phyloP scores from a whole-genome alignment of 108 stramenopile genomes.

The Schizochytrium sp. region DNA sequence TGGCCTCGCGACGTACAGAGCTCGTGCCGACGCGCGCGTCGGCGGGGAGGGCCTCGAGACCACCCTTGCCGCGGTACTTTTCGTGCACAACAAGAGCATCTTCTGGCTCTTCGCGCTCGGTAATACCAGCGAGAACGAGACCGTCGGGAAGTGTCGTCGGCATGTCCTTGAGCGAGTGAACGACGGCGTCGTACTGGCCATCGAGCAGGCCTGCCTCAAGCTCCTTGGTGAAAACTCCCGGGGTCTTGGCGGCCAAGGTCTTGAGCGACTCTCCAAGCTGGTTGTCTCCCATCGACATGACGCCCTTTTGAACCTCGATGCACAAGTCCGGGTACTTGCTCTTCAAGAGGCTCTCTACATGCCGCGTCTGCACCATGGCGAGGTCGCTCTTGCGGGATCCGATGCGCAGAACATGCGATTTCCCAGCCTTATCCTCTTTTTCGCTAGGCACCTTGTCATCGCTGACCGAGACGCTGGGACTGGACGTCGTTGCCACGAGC shows the following conservation, averaged over 20 bases:
- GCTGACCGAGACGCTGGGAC: too few species aligned
- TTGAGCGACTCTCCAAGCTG: neutral
- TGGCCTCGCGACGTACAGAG: constrained; percentile 92
- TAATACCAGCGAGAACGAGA: constrained; percentile 90
- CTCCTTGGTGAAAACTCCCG: constrained; percentile 98
- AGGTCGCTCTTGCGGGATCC: neutral
- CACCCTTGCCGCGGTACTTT: constrained; percentile 71
- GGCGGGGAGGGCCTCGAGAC: constrained; percentile 77
- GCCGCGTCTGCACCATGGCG: constrained; percentile 6
- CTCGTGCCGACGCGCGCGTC: constrained; percentile 90
- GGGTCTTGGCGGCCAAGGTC: neutral
- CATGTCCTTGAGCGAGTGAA: constrained; percentile 99
- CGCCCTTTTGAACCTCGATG: neutral
- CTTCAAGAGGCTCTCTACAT: neutral
- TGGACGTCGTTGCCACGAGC: too few species aligned
- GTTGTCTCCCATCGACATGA: neutral
- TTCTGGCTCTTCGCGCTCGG: constrained; percentile 88
- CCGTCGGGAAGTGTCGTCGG: constrained; percentile 96
- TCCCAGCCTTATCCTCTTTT: too few species aligned
- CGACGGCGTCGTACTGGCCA: constrained; percentile 96
- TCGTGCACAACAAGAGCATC: constrained; percentile 51
- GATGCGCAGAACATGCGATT: neutral
- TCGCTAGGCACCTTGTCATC: too few species aligned
- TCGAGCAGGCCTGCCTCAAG: constrained; percentile 89
- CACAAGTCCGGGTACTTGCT: neutral